Evolutionary conservation across 2,329 filamentous ascomycete genomes (phyloP).

Genomic region (Cercospora brassicicola): DNA sequence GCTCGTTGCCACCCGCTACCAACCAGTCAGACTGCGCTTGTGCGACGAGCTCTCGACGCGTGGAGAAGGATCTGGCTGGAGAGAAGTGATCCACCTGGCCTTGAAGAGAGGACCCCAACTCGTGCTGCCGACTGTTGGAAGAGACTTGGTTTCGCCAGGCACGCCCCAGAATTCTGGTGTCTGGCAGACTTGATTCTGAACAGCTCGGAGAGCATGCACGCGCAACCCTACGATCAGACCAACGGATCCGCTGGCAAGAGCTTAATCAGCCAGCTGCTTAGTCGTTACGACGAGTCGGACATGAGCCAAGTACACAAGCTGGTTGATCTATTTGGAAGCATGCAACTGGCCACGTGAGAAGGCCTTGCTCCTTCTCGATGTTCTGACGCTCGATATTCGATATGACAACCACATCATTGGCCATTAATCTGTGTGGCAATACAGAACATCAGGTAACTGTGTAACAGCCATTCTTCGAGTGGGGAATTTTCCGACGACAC

Average conservation of each 20-base stretch:
- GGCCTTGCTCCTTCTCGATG: not conserved
- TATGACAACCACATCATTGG: not conserved
- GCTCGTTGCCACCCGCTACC: constrained; percentile 10
- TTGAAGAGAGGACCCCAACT: not conserved
- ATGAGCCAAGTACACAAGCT: constrained; percentile 10
- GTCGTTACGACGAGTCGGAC: constrained; percentile 7
- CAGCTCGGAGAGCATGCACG: not conserved
- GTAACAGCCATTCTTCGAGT: not conserved
- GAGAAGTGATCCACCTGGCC: not conserved
- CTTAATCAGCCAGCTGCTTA: constrained; percentile 2
- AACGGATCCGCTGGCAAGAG: not conserved
- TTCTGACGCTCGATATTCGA: not conserved
- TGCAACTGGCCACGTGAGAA: not conserved
- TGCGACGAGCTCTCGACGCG: not conserved
- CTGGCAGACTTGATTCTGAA: constrained; percentile 5
- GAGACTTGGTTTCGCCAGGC: constrained; percentile 1
- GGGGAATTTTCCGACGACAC: constrained; percentile 9
- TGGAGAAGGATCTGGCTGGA: constrained; percentile 8
- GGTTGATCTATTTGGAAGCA: constrained; percentile 8
- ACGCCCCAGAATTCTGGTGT: constrained; percentile 10
- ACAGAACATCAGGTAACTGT: constrained; percentile 1
- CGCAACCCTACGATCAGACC: not conserved
- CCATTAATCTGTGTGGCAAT: not conserved
- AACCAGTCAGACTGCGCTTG: constrained; percentile 4
- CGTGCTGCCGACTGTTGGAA: constrained; percentile 2